Conservation (phyloP, 2,329 filamentous ascomycete species). For the Fonsecaea pedrosoi region DNA sequence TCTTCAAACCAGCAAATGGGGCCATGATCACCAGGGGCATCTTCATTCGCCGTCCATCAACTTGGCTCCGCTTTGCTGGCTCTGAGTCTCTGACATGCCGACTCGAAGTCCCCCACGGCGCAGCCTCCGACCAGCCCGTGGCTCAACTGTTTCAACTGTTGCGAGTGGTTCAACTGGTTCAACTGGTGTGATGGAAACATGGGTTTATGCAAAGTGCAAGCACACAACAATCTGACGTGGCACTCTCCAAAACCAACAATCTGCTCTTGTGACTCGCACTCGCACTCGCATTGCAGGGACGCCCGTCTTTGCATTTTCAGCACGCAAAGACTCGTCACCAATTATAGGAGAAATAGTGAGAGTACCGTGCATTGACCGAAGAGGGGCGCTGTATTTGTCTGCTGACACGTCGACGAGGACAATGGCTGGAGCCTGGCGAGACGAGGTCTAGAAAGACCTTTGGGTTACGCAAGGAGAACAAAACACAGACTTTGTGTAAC, state of each 20-base stretch:
- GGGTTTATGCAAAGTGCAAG: slow-evolving; percentile 20
- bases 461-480: background rate
- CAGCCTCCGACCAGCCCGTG: slow-evolving; percentile 23
- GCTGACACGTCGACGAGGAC: background rate
- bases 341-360: slow-evolving; percentile 5
- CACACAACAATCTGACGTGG: slow-evolving; percentile 27
- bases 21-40: slow-evolving; percentile 30
- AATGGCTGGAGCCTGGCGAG: slow-evolving; percentile 1
- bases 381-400: background rate
- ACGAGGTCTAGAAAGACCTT: background rate
- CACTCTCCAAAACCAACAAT: slow-evolving; percentile 20
- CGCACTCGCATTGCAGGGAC: slow-evolving; percentile 12
- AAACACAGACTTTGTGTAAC: slow-evolving; percentile 16
- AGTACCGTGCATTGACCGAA: slow-evolving; percentile 14
- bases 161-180: background rate
- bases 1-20: slow-evolving; percentile 6
- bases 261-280: slow-evolving; percentile 26
- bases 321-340: background rate
- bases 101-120: slow-evolving; percentile 18
- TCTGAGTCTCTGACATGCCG: slow-evolving; percentile 22
- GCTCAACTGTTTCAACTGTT: slow-evolving; percentile 4
- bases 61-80: slow-evolving; percentile 10
- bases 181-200: slow-evolving; percentile 17
- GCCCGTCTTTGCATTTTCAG: slow-evolving; percentile 11
- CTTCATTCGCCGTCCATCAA: slow-evolving; percentile 26